Evolutionary conservation across 441 rosid genomes (phyloP), one percentile per base, ranked within the genome.

Genomic region (Pelargonium exstipulatum): DNA sequence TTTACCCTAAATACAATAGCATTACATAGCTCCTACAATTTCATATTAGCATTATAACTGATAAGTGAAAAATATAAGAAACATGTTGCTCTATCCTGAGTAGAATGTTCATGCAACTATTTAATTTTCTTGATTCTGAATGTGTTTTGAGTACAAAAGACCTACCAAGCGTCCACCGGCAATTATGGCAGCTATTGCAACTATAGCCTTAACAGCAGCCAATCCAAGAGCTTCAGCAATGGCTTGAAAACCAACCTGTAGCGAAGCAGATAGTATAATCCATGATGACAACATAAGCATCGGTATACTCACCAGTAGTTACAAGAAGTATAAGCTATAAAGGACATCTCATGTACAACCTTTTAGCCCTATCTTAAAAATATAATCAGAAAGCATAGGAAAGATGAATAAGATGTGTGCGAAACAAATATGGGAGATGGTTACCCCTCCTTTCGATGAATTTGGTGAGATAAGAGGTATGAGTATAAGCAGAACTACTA

Each of bases 401-500:
- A 58, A 74, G 65, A 62, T 74, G 57, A 49, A 60, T 64, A 72
- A 26, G 69, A 65, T 58, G 32, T 10, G 40, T 35, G 40, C 40
- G 5, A 5, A 35, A 35, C 40, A 68, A 63, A 57, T 29, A 64
- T 49, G 62, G 69, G 73, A 72, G 74, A 68, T 66, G 66, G 71
- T 86, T 90, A 92, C 98, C 98, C 99, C 99, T 87, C 99, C 98
- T 86, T 89, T 95, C 49, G 97, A 89, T 71, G 99, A 95, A 86
- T 86, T 95, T 69, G 99, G 97, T 69, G 98, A 95, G 74, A 95
- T 84, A 78, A 95, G 99, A 77, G 99, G 98, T 81, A 95, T 92
- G 69, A 95, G 96, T 75, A 95, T 95, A 67, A 95, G 91, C 86
- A 95, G 77, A 71, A 92, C 99, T 74, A 92, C 97, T 71, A 92